Evolutionary conservation across 768 basidiomycete species (phyloP), one percentile per base, ranked within the genome.

Genomic region (Psilocybe cyanescens): DNA sequence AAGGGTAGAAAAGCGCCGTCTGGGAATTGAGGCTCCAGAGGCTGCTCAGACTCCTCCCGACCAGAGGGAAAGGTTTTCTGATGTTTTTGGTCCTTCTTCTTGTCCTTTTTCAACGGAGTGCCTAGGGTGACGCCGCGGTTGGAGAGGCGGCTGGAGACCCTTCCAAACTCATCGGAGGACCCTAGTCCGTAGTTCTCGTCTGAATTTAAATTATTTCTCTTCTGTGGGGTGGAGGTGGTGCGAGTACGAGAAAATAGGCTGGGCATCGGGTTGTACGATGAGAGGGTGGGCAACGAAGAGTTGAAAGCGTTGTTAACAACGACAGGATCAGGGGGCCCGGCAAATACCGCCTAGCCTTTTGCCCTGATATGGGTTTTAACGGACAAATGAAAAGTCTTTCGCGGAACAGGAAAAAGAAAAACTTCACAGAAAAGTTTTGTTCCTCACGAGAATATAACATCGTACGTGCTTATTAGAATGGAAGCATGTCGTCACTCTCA

Each of bases 171-270:
- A 75, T 91, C 89, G 63, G 74, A 75, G 62, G 67, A 58, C 61
- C 67, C 64, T 49, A 70, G 59, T 65, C 71, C 66, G 60, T 63
- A 55, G 60, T 58, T 62, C 58, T 70, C 71, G 45, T 76, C 70
- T 50, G 68, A n/a, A 8, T 65, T 35, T 49, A 67, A 67, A 58
- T 65, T 65, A 53, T 62, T 61, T 66, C 77, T 80, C 76, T 82
- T 85, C 51, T 74, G 72, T 39, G 85, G 77, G 2, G 83, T 83
- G 19, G 89, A 89, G 58, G 78, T 80, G 51, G 88, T 88, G 55
- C 89, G 83, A 64, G 86, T 72, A 67, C 89, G 85, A 72, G 89
- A 89, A 76, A 91, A 91, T 76, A 90, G 71, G 74, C 86, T 88
- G 79, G 84, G 88, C 89, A 91, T 90, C 76, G 81, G 70, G 70